Conservation (phyloP, 2,329 filamentous ascomycete species). For the Colletotrichum godetiae region DNA sequence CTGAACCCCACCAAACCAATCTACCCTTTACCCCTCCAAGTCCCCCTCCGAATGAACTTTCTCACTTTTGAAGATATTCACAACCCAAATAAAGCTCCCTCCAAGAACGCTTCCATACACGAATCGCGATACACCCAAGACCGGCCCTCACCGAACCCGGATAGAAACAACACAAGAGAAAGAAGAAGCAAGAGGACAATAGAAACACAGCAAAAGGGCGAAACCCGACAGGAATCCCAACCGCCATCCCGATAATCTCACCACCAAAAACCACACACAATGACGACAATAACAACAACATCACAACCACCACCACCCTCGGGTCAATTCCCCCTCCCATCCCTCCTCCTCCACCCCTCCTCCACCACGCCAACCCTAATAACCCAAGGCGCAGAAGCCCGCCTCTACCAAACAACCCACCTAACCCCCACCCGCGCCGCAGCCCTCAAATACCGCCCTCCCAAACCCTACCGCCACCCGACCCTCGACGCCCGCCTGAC, state of each 20-base stretch:
- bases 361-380: slow-evolving; percentile 75
- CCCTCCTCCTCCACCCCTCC: slow-evolving; percentile 72
- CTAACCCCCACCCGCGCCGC: slow-evolving; percentile 75
- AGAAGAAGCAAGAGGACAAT: not conserved
- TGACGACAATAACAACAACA: not conserved
- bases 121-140: not conserved
- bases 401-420: slow-evolving; percentile 89
- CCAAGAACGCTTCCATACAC: not conserved
- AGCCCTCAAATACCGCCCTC: slow-evolving; percentile 90
- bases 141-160: no score
- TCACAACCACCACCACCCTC: not conserved
- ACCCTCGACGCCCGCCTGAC: slow-evolving; percentile 89
- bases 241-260: not conserved
- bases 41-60: not conserved
- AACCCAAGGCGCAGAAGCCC: slow-evolving; percentile 94
- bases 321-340: slow-evolving; percentile 65
- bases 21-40: not conserved
- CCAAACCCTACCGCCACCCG: slow-evolving; percentile 92
- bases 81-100: not conserved
- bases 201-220: not conserved
- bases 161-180: no score
- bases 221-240: not conserved
- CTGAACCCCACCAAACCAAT: not conserved
- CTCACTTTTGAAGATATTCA: slow-evolving; percentile 29
- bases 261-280: not conserved